A percentile compares a stretch with the other conserved stretches of the same genome.
Evolutionary conservation across 1,284 basidiomycete genomes (phyloP).

Genomic region (Ceraceosorus guamensis): DNA sequence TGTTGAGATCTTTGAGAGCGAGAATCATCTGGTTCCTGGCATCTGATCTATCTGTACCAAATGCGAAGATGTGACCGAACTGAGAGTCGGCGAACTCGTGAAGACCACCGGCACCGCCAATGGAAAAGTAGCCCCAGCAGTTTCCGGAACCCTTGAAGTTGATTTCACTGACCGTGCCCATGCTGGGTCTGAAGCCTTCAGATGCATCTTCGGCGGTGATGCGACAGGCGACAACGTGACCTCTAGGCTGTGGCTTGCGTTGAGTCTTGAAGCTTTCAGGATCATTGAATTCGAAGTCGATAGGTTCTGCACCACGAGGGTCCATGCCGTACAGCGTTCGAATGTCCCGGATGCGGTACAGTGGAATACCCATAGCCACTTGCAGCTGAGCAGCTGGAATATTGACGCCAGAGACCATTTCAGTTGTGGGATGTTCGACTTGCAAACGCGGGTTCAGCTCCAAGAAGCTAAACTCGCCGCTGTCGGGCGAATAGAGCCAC

Average conservation of each 20-base stretch:
- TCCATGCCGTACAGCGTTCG: slow-evolving; percentile 77
- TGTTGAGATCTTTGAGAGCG: slow-evolving; percentile 93
- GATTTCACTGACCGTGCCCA: slow-evolving; percentile 90
- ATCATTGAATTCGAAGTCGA: slow-evolving; percentile 91
- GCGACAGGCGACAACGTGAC: slow-evolving; percentile 96
- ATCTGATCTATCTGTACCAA: slow-evolving; percentile 80
- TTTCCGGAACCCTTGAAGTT: slow-evolving; percentile 95
- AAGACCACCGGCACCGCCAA: slow-evolving; percentile 85
- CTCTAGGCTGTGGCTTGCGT: slow-evolving; percentile 91
- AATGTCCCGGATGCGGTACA: slow-evolving; percentile 92
- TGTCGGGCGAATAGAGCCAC: slow-evolving; percentile 90
- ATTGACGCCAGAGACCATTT: slow-evolving; percentile 98
- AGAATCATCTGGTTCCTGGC: slow-evolving; percentile 99
- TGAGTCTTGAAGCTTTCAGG: slow-evolving; percentile 80
- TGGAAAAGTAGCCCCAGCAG: slow-evolving; percentile 94
- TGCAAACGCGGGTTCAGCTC: slow-evolving; percentile 99
- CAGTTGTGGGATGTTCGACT: slow-evolving; percentile 92
- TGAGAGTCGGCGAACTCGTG: slow-evolving; percentile 78
- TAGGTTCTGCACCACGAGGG: slow-evolving; percentile 32
- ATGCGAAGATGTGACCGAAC: slow-evolving; percentile 98
- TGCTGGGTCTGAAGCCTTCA: slow-evolving; percentile 99
- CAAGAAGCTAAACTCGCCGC: slow-evolving; percentile 92
- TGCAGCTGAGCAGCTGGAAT: slow-evolving; percentile 95
- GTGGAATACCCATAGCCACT: slow-evolving; percentile 94
- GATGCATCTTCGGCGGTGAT: slow-evolving; percentile 99